These are phyloP conservation scores for Seiridium unicorne DNA, from an alignment of 2,329 filamentous ascomycete species.

Conservation along the genomic window DNA sequence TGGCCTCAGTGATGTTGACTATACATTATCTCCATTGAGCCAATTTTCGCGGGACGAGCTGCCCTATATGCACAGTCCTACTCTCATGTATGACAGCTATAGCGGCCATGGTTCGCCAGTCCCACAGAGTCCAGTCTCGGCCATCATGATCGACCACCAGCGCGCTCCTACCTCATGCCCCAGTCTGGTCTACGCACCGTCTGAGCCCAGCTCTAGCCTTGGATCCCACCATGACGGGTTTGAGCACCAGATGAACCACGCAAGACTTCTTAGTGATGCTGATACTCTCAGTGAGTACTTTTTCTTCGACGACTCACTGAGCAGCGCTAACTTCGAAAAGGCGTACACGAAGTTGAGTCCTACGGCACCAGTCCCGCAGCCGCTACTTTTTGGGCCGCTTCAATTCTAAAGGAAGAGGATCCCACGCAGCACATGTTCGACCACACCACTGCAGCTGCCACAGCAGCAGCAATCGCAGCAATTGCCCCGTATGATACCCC, in stretches of 20 bases:
- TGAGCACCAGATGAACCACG: slow-evolving; percentile 46
- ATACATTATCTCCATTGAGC: slow-evolving; percentile 52
- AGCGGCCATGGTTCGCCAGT: slow-evolving; percentile 50
- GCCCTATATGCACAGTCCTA: slow-evolving; percentile 54
- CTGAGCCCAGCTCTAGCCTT: slow-evolving; percentile 59
- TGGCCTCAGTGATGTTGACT: slow-evolving; percentile 61
- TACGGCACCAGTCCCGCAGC: slow-evolving; percentile 51
- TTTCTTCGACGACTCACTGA: slow-evolving; percentile 18
- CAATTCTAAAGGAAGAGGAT: slow-evolving; percentile 42
- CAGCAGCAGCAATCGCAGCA: background rate
- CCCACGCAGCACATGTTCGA: slow-evolving; percentile 39
- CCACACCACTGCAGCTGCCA: slow-evolving; percentile 36
- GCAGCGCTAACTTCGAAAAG: slow-evolving; percentile 23
- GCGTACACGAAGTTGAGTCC: slow-evolving; percentile 51
- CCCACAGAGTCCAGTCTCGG: slow-evolving; percentile 53
- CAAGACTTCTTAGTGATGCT: slow-evolving; percentile 52
- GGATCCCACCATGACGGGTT: slow-evolving; percentile 58
- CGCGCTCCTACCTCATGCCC: slow-evolving; percentile 59
- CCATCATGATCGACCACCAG: slow-evolving; percentile 55
- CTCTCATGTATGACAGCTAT: slow-evolving; percentile 57
- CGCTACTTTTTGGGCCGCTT: slow-evolving; percentile 45
- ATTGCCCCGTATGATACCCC: slow-evolving; percentile 40
- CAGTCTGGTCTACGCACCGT: slow-evolving; percentile 59
- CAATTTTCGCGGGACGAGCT: slow-evolving; percentile 56
- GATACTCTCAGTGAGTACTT: slow-evolving; percentile 54